Percentiles rank a stretch among this genome's conserved stretches.
Conservation (phyloP, 495 filamentous ascomycete species). For the Xylaria curta region DNA sequence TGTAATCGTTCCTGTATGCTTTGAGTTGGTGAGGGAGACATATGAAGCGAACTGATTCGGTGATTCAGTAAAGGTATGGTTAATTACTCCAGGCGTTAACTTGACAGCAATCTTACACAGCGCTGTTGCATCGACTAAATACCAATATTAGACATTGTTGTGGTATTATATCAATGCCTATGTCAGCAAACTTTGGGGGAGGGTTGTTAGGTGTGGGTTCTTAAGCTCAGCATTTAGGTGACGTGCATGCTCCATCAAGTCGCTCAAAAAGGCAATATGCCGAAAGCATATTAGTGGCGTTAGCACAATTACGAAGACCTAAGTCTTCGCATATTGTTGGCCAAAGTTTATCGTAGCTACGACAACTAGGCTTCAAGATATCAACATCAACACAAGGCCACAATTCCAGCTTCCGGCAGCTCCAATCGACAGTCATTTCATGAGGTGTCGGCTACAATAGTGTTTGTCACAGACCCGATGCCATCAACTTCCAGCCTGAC, state of each 20-base stretch:
- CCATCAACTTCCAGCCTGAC: constrained; percentile 28
- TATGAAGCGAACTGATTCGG: not conserved
- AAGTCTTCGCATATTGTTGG: not conserved
- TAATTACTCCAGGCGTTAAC: not conserved
- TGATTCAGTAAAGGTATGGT: not conserved
- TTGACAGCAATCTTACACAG: not conserved
- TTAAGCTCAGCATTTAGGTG: not conserved
- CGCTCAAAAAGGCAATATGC: constrained; percentile 2
- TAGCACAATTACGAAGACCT: not conserved
- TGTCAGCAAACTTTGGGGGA: not conserved
- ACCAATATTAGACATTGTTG: not conserved
- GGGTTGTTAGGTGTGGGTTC: not conserved
- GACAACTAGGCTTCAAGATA: not conserved
- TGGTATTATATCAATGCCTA: not conserved
- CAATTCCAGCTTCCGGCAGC: not conserved
- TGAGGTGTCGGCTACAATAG: constrained; percentile 8
- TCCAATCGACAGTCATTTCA: not conserved
- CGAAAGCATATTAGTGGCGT: not conserved
- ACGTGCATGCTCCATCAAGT: not conserved
- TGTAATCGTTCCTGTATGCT: not conserved
- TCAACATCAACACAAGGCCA: not conserved
- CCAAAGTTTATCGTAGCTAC: not conserved
- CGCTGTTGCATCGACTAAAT: not conserved
- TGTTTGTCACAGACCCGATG: constrained; percentile 29
- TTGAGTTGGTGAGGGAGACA: not conserved